Base-by-base conservation (phyloP, 352 stramenopile genomes). In the Globisporangium heterothallicum region DNA sequence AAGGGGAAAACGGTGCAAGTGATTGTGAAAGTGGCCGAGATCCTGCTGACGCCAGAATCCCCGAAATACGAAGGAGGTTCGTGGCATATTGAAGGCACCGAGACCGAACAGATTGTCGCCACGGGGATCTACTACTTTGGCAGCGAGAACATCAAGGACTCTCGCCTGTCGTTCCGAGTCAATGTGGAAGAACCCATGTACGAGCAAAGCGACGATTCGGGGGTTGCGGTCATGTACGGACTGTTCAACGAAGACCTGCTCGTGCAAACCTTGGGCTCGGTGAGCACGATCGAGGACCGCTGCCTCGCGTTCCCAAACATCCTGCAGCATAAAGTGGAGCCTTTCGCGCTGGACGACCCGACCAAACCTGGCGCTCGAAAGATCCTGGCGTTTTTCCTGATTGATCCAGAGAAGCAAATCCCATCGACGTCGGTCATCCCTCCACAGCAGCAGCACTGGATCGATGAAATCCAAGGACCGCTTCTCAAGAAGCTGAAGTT, bases 11-110 rank as follows among this genome's bases (percentile, higher is more conserved):
- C 34, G 0, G 7, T 70, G 4, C 71, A 82, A 48, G 62, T 64
- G 30, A 77, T 85, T 19, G 69, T 82, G 32, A 80, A 80, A 48
- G 59, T 82, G 13, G 68, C 71, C 3, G 66, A 72, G 49, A 82
- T 82, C 19, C 18, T 72, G 5, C 59, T 85, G 9, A 78, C 71
- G 1, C 66, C 68, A 0, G 61, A 72, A 6, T 68, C 72, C 2
- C 59, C 70, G 7, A 42, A 34, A 16, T 80, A 82, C 58, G 38
- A 25, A 3, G 68, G 73, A 3, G 73, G 73, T 4, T 49, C 53
- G 13, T 84, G 71, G 71, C 70, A 84, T 30, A 61, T 80, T 18
- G 73, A 84, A 56, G 73, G 68, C n/a, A 78, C 61, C 14, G 24
- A 48, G 24, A 35, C 53, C 2, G 71, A 85, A 42, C 50, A 59